Evolutionary conservation across 345 rosid species (phyloP).

Genomic region (Eutrema japonicum): DNA sequence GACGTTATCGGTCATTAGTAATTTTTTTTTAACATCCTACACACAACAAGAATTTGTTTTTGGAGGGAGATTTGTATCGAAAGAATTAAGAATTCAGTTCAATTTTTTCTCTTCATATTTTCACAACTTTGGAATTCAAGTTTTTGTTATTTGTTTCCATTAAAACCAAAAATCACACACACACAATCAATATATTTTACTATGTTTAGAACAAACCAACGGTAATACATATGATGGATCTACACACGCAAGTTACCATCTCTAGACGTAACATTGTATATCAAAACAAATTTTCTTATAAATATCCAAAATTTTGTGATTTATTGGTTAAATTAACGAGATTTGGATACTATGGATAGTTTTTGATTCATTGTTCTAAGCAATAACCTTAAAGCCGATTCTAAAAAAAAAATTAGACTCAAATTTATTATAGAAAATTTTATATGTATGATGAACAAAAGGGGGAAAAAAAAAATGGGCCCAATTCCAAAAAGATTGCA

Average conservation of each 20-base stretch:
- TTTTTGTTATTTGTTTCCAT: neutral
- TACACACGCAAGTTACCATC: neutral
- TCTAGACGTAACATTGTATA: neutral
- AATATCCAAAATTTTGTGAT: no score
- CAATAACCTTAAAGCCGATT: no score
- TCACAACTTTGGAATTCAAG: neutral
- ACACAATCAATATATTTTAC: neutral
- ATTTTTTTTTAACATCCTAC: neutral
- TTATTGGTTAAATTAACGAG: no score
- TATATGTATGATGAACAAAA: neutral
- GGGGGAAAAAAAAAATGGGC: neutral
- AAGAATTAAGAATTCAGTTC: no score
- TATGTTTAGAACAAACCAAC: neutral
- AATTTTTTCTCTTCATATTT: no score
- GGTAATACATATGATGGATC: neutral
- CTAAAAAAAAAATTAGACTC: no score
- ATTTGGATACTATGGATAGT: neutral
- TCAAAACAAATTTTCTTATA: neutral
- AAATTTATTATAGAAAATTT: no score
- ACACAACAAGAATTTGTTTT: no score
- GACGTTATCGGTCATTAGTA: neutral
- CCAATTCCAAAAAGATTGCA: slow-evolving; percentile 7
- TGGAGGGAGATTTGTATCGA: no score
- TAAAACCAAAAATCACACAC: neutral
- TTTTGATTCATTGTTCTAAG: neutral